These are phyloP conservation scores for Pseudopediastrum boryanum DNA, from an alignment of 139 green algal species.

Conservation along the genomic window DNA sequence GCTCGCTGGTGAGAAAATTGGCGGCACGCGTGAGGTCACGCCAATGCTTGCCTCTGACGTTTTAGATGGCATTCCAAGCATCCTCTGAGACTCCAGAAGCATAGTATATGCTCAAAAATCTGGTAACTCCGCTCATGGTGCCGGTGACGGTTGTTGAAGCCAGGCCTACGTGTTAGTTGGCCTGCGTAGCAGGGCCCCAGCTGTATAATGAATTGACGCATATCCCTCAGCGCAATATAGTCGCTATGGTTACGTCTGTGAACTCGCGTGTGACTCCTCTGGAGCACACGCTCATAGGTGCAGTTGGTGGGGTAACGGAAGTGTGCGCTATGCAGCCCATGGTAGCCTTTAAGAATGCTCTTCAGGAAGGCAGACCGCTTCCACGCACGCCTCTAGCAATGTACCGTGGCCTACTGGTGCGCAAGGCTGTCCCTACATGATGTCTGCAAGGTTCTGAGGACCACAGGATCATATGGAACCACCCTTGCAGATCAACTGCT, in stretches of 20 bases:
- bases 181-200: neutral
- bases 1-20: no score
- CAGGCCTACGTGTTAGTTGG: neutral
- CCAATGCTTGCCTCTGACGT: no score
- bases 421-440: neutral
- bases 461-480: neutral
- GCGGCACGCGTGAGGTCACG: no score
- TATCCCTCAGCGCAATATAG: neutral
- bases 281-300: slow-evolving; percentile 86
- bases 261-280: slow-evolving; percentile 12
- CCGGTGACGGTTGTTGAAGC: neutral
- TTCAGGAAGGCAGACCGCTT: slow-evolving; percentile 81
- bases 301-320: slow-evolving; percentile 69
- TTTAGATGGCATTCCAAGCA: neutral
- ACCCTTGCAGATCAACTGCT: slow-evolving; percentile 74
- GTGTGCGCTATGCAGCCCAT: slow-evolving; percentile 85
- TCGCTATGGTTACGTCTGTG: neutral
- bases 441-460: neutral
- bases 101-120: neutral
- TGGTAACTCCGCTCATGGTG: neutral
- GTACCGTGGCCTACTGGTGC: slow-evolving; percentile 84
- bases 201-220: neutral
- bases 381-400: slow-evolving; percentile 61
- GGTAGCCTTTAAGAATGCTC: slow-evolving; percentile 89
- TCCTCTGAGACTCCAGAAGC: no score